Conservation (phyloP, 495 filamentous ascomycete species). For the Penicillium robsamsonii region DNA sequence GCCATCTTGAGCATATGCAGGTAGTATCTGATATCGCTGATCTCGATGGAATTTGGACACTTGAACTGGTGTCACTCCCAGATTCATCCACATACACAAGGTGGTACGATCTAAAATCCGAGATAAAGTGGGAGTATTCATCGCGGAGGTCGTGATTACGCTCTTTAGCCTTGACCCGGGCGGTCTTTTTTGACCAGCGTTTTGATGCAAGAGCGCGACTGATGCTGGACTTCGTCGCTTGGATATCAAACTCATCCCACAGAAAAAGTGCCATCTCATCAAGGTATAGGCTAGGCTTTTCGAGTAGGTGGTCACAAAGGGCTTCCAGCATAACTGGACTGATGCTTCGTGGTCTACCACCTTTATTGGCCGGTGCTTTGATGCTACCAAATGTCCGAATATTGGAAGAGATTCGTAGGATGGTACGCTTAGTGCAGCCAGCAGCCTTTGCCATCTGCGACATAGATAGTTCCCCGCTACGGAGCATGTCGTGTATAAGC, state of each 20-base stretch:
- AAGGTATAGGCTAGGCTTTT: slow-evolving; percentile 3
- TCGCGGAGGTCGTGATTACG: slow-evolving; percentile 6
- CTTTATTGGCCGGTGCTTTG: slow-evolving; percentile 24
- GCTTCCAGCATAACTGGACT: slow-evolving; percentile 27
- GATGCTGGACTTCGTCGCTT: slow-evolving; percentile 6
- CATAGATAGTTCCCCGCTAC: slow-evolving; percentile 12
- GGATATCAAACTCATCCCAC: slow-evolving; percentile 9
- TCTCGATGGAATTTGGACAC: slow-evolving; percentile 29
- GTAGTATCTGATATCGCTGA: slow-evolving; percentile 36
- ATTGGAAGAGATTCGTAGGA: slow-evolving; percentile 27
- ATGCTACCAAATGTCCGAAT: slow-evolving; percentile 25
- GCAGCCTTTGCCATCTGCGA: slow-evolving; percentile 15
- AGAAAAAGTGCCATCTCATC: background rate
- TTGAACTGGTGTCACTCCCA: slow-evolving; percentile 27
- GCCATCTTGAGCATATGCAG: slow-evolving; percentile 35
- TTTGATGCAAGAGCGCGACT: slow-evolving; percentile 12
- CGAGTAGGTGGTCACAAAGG: background rate
- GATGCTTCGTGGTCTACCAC: slow-evolving; percentile 20
- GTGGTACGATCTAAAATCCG: background rate
- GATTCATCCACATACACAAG: slow-evolving; percentile 18
- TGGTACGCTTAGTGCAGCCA: slow-evolving; percentile 19
- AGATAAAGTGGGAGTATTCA: slow-evolving; percentile 1
- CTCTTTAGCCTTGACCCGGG: slow-evolving; percentile 7
- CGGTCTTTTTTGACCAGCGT: slow-evolving; percentile 14
- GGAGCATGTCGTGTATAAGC: slow-evolving; percentile 21